These are phyloP conservation scores for Nigrospora sphaerica DNA, from an alignment of 2,329 filamentous ascomycete genomes.

Conservation along the genomic window DNA sequence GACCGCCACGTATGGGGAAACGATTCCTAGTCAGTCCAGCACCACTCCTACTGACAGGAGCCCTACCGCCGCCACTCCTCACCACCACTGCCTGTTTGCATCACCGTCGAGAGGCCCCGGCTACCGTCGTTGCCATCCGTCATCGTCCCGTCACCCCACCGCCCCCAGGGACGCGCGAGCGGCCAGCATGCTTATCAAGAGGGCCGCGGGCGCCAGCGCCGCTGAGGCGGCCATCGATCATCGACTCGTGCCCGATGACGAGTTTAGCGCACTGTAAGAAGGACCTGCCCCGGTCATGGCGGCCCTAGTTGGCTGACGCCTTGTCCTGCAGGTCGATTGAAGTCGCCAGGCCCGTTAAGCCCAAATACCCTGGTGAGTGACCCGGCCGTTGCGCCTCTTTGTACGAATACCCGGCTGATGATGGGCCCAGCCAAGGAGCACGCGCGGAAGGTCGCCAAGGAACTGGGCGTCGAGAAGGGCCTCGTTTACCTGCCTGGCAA, in stretches of 20 bases:
- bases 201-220: too few relatives aligned
- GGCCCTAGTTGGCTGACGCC: too few relatives aligned
- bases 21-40: too few relatives aligned
- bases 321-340: constrained; percentile 27
- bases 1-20: too few relatives aligned
- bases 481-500: constrained; percentile 51
- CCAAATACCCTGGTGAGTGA: constrained; percentile 28
- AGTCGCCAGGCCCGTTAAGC: constrained; percentile 20
- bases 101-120: too few relatives aligned
- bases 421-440: constrained; percentile 42
- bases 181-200: background rate
- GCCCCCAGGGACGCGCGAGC: too few relatives aligned
- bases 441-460: constrained; percentile 46
- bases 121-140: too few relatives aligned
- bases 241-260: constrained; percentile 38
- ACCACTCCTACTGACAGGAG: too few relatives aligned
- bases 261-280: constrained; percentile 49
- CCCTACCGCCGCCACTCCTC: too few relatives aligned
- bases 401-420: too few relatives aligned
- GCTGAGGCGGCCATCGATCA: constrained; percentile 20
- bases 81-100: too few relatives aligned
- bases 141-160: too few relatives aligned
- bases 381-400: background rate
- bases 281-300: constrained; percentile 14
- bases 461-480: constrained; percentile 41